Evolutionary conservation across 2,329 filamentous ascomycete species (phyloP), one percentile per base, ranked within the genome.

Genomic region (Trichoderma brevicompactum): DNA sequence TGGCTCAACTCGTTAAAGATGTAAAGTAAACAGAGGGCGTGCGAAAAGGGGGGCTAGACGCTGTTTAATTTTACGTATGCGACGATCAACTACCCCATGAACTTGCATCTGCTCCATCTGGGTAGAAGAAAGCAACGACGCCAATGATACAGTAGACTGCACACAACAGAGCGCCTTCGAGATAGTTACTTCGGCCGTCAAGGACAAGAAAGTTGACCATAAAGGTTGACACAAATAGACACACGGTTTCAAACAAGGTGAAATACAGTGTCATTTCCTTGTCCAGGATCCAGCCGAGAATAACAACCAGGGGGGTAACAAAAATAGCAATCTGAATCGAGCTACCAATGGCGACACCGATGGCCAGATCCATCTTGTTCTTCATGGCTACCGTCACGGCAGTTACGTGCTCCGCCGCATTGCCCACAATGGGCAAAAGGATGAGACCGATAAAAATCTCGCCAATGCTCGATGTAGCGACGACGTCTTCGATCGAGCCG

Each of bases 131-230:
- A 0, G 88, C 87, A 7, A 87, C 85, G 1, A 90, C 81, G 1
- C 82, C 83, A 69, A 91, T 90, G 66, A 91, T 90, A 56, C 90
- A 79, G 73, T 90, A 91, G 3, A 87, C 86, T 0, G 87, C 84
- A 69, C 87, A 87, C 34, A 91, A 75, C 48, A 91, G 74, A 1
- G 89, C 88, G 13, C 92, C 92, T 79, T 96, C 92, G 12, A 96
- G 85, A 72, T 95, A 96, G 74, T 96, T 96, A 75, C 89, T 92
- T 75, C 92, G 85, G 10, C 92, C 92, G 72, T 96, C 92, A 67
- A 94, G 81, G 55, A 96, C 92, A 66, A 96, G 79, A 74, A 95
- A 96, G 78, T 94, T 95, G 77, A 94, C 91, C 68, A 96, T 92
- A 69, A 96, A 88, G 7, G 92, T 89, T 59, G 88, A 91, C 59